These are phyloP conservation scores for Onygenales sp. DNA, from an alignment of 2,329 filamentous ascomycete genomes.

Conservation along the genomic window DNA sequence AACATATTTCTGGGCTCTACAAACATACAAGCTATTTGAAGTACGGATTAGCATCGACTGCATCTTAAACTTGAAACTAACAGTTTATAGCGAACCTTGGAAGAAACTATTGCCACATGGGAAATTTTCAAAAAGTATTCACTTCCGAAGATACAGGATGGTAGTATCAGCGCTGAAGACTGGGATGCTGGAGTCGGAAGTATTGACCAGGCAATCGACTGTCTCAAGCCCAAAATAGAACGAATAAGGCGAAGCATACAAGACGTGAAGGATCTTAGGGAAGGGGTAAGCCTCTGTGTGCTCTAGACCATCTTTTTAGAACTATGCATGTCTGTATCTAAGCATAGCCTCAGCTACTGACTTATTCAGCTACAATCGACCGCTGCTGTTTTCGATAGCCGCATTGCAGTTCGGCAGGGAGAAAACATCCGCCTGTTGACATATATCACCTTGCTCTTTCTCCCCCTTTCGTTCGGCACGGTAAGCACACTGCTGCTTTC, in stretches of 20 bases:
- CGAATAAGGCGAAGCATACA: slow-evolving; percentile 4
- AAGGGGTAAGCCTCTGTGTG: slow-evolving; percentile 1
- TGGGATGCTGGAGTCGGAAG: slow-evolving; percentile 3
- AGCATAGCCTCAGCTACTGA: neutral
- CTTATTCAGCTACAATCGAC: slow-evolving; percentile 5
- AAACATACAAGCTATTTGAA: slow-evolving; percentile 8
- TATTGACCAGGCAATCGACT: slow-evolving; percentile 4
- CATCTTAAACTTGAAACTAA: neutral
- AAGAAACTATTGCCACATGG: slow-evolving; percentile 6
- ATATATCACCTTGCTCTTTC: slow-evolving; percentile 14
- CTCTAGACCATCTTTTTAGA: neutral
- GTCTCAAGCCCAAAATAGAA: slow-evolving; percentile 4
- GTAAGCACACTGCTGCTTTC: neutral
- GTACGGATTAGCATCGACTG: neutral
- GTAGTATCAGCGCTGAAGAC: slow-evolving; percentile 2
- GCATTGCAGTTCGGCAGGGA: slow-evolving; percentile 13
- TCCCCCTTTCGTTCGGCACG: slow-evolving; percentile 14
- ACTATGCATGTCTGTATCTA: neutral
- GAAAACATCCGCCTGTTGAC: slow-evolving; percentile 15
- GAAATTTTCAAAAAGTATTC: slow-evolving; percentile 5
- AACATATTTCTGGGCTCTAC: slow-evolving; percentile 9
- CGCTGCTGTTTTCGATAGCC: slow-evolving; percentile 13
- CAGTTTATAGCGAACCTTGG: neutral
- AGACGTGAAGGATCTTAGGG: slow-evolving; percentile 6
- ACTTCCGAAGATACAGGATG: slow-evolving; percentile 4